Evolutionary conservation across 23 red algal genomes (phyloP).

Genomic region (Gracilaria gracilis): DNA sequence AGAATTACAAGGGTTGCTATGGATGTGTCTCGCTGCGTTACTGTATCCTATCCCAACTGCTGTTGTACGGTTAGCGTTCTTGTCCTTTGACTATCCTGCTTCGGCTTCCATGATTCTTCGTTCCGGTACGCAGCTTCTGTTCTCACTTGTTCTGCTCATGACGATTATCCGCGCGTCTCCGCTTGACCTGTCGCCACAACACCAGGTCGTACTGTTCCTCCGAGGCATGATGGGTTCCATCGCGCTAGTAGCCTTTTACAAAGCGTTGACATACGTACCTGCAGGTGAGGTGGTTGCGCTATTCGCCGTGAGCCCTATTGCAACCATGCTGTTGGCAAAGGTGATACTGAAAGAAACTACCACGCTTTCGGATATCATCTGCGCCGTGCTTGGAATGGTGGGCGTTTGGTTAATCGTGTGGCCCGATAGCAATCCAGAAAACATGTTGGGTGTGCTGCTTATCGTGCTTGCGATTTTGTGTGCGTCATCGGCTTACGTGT

Average conservation of each 20-base stretch:
- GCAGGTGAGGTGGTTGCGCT: slow-evolving; percentile 48
- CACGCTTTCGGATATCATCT: neutral
- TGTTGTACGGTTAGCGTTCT: neutral
- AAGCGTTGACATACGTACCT: slow-evolving; percentile 26
- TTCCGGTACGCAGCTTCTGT: neutral
- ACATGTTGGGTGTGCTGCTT: neutral
- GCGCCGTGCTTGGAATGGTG: neutral
- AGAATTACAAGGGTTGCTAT: neutral
- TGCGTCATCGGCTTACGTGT: neutral
- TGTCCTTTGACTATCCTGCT: neutral
- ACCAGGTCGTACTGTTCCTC: slow-evolving; percentile 38
- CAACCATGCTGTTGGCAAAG: slow-evolving; percentile 54
- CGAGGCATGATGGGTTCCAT: slow-evolving; percentile 9
- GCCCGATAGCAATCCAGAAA: neutral
- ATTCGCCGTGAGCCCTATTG: slow-evolving; percentile 32
- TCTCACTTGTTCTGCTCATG: neutral
- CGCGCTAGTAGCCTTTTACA: slow-evolving; percentile 20
- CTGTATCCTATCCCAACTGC: neutral
- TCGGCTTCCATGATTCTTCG: slow-evolving; percentile 19
- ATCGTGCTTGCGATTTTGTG: neutral
- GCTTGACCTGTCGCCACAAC: neutral
- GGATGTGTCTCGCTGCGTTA: neutral
- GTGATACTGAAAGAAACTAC: neutral
- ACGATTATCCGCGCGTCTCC: neutral
- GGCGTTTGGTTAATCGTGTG: slow-evolving; percentile 4